Base-by-base conservation (phyloP, 2,329 filamentous ascomycete genomes). In the Colletotrichum sp. region DNA sequence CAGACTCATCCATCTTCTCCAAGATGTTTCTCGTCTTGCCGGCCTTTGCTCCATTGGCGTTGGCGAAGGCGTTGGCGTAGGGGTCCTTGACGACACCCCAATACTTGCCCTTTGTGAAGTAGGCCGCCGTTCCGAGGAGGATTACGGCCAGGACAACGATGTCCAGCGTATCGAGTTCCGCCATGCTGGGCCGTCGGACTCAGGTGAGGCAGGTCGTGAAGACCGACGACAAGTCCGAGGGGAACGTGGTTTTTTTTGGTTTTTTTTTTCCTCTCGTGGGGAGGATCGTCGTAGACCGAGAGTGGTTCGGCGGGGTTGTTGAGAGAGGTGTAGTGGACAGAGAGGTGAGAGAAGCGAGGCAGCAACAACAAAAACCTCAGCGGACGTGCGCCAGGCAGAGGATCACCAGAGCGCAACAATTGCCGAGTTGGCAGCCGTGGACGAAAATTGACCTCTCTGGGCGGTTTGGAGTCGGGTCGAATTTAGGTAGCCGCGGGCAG, bases 71-170 rank as follows among this genome's bases (percentile, higher is more conserved):
- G 81, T 90, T 92, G 79, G 95, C 95, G 85, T 98, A 98, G 28
- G 96, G 95, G 84, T 98, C 96, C 84, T 97, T 97, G 79, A 91
- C 90, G 69, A 98, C 90, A 32, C 92, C 96, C 96, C 96, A 99
- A 85, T 97, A 93, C 79, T 94, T 97, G 82, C 97, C 97, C 85
- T 99, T 99, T 80, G 97, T 99, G 87, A 99, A 98, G 88, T 99
- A 99, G 83, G 96, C 97, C 77, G 96, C 84, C 64, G 96, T 98
- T 79, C 95, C 97, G 75, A 98, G 85, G 72, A 99, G 91, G 81
- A 99, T 93, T 75, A 92, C 92, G 78, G 92, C 92, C 79, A 99
- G 94, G 90, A 99, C 97, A 82, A 98, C 86, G 81, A 99, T 90
- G 90, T 99, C 97, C 88, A 99, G 89, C 30, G 96, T 98, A 85